Evolutionary conservation across 129 eudicot species (phyloP), one percentile per base, ranked within the genome.

Genomic region (Pittosporum tobira): DNA sequence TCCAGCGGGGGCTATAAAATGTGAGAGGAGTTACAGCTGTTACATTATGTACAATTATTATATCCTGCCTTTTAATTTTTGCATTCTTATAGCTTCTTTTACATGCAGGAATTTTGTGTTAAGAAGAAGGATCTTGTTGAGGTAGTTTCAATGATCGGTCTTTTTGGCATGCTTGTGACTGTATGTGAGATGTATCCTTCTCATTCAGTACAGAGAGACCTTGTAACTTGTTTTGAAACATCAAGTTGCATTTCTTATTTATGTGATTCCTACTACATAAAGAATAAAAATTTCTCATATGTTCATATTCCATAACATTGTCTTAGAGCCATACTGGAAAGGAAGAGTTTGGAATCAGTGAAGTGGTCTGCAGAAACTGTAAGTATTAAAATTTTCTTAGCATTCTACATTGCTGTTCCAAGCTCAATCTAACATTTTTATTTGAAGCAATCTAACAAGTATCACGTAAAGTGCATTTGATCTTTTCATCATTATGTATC

Each of bases 151-250:
- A 90, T 90, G 98, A 50, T 86, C 66, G 94, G 94, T 62, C 31
- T 83, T 53, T 86, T 83, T 51, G 98, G 90, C 57, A 65, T 73
- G 81, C 80, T 90, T 52, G 70, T 78, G 6, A 90, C 84, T 71
- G 59, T 70, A 14, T 37, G 63, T 52, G 81, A 86, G 80, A 71
- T 83, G 98, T 90, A 90, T 90, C 95, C 95, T 83, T 89, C 48
- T 51, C 52, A 21, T 49, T 37, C n/a, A 42, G 3, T 16, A 25
- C n/a, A 30, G 24, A 29, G 40, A 36, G 38, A 40, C 4, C 19
- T 57, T 6, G 42, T 31, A 27, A 12, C 23, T 52, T 52, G 19
- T 43, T 52, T 64, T 15, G 31, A 1, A 63, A 37, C 14, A 15
- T 50, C 11, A 18, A 48, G 24, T 10, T 54, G 11, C 36, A 25